Percentiles rank a stretch among this genome's conserved stretches.
phyloP scores from a whole-genome alignment of 2,329 filamentous ascomycete species.

The Penicillium sp. region DNA sequence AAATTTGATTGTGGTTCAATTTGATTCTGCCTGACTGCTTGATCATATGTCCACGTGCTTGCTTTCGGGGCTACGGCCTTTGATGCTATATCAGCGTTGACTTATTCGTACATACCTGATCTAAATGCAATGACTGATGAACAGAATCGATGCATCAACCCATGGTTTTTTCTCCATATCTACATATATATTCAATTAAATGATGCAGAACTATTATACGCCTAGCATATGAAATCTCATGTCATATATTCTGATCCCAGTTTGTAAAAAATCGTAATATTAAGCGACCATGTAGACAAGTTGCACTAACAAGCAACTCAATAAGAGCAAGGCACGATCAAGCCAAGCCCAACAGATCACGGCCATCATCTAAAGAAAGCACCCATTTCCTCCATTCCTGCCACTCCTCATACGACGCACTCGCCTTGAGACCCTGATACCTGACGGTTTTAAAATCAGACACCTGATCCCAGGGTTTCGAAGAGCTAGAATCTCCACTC shows the following conservation, averaged over 20 bases:
- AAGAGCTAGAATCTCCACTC: constrained; percentile 13
- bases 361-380: constrained; percentile 30
- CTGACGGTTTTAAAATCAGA: constrained; percentile 71
- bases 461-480: constrained; percentile 69
- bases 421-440: constrained; percentile 83
- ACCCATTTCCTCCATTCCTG: constrained; percentile 78
- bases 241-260: background rate
- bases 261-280: background rate
- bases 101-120: constrained; percentile 1
- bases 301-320: background rate
- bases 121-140: constrained; percentile 12
- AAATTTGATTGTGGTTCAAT: background rate
- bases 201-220: background rate
- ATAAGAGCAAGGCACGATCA: background rate
- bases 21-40: background rate
- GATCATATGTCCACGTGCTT: background rate
- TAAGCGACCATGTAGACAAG: background rate
- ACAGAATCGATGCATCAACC: background rate
- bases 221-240: background rate
- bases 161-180: background rate
- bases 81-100: background rate
- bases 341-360: constrained; percentile 19
- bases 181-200: background rate
- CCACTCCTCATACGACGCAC: constrained; percentile 70
- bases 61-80: background rate